A percentile compares a stretch with the other conserved stretches of the same genome.
These are phyloP conservation scores for Clitopilus passeckerianus DNA, from an alignment of 768 basidiomycete species.

Conservation along the genomic window DNA sequence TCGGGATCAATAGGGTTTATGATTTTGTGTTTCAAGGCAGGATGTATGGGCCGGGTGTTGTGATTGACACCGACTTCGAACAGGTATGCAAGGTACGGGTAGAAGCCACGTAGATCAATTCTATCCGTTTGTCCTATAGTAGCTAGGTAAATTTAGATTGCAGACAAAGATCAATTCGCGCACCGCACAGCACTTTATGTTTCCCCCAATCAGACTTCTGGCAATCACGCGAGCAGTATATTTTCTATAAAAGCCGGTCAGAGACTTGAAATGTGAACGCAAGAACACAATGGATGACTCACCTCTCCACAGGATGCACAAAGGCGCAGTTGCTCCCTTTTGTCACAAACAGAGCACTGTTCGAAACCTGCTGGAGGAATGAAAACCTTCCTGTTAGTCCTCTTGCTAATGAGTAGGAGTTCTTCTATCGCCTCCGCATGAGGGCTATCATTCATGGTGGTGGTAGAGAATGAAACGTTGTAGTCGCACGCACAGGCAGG, in stretches of 20 bases:
- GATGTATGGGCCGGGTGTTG: constrained; percentile 1
- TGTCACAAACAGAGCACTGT: neutral
- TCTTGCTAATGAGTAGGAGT: neutral
- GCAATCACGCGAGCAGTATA: constrained; percentile 9
- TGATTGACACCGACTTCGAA: constrained; percentile 1
- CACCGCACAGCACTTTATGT: constrained; percentile 9
- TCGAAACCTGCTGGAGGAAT: neutral
- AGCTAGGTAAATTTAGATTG: neutral
- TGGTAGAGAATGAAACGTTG: neutral
- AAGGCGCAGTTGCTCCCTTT: neutral
- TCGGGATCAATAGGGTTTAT: constrained; percentile 3
- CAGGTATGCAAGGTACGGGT: constrained; percentile 9
- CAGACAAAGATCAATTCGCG: neutral
- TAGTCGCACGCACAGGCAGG: too few relatives aligned
- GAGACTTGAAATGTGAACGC: neutral
- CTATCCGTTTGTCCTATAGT: constrained; percentile 9
- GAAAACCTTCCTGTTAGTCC: neutral
- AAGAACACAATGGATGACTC: neutral
- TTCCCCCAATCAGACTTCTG: constrained; percentile 9
- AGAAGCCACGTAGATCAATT: constrained; percentile 8
- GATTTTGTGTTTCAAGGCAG: constrained; percentile 8
- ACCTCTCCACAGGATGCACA: neutral
- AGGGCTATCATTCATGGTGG: neutral
- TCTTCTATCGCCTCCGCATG: neutral
- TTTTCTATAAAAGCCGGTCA: neutral